Conservation (phyloP, 2,329 filamentous ascomycete genomes). For the Bimuria novae-zelandiae region DNA sequence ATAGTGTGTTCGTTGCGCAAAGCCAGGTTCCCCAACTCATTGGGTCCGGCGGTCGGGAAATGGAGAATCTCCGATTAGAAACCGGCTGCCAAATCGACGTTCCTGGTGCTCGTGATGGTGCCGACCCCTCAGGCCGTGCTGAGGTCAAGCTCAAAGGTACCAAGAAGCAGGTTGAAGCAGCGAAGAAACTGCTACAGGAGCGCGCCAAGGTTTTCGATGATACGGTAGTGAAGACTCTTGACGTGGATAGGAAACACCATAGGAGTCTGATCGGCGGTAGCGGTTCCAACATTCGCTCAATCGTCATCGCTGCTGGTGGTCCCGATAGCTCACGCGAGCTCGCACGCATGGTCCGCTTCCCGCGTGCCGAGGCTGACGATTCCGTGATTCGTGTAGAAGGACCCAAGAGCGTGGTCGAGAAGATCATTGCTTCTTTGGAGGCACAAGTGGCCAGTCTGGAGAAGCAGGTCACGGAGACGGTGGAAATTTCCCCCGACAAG, state of each 20-base stretch:
- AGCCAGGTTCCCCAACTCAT: conserved; percentile 94
- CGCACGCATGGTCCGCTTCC: conserved; percentile 91
- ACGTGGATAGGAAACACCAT: conserved; percentile 95
- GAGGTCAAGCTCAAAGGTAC: conserved; percentile 93
- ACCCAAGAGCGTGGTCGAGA: conserved; percentile 80
- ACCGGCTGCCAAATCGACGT: conserved; percentile 93
- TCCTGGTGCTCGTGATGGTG: conserved; percentile 74
- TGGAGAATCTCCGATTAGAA: conserved; percentile 84
- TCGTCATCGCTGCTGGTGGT: conserved; percentile 86
- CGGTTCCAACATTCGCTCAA: conserved; percentile 82
- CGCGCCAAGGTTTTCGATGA: conserved; percentile 87
- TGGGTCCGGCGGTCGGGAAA: conserved; percentile 83
- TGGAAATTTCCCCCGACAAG: conserved; percentile 88
- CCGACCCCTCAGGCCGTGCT: conserved; percentile 68
- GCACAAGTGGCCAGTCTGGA: conserved; percentile 81
- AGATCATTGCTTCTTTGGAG: conserved; percentile 81
- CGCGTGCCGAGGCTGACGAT: conserved; percentile 81
- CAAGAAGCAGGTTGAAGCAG: conserved; percentile 85
- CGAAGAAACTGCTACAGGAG: conserved; percentile 87
- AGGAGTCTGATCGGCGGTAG: conserved; percentile 84
- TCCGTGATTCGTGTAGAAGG: conserved; percentile 89
- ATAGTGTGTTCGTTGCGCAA: conserved; percentile 82
- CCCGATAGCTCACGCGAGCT: conserved; percentile 83
- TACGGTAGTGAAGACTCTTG: conserved; percentile 80
- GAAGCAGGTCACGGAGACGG: conserved; percentile 74